Evolutionary conservation across 2,329 filamentous ascomycete genomes (phyloP), one percentile per base, ranked within the genome.

Genomic region (Cordyceps farinosa): DNA sequence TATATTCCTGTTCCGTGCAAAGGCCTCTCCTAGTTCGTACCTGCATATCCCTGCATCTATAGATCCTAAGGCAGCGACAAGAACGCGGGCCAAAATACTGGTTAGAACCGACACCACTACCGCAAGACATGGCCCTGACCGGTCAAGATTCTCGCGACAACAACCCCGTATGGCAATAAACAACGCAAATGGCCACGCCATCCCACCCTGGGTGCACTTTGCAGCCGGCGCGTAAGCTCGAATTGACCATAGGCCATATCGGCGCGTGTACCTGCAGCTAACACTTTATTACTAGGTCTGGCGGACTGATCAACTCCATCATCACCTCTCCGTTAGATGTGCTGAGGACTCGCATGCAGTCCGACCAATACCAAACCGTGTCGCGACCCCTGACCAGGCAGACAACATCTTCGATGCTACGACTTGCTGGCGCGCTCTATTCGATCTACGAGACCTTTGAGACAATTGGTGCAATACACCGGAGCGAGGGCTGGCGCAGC

Each of bases 361-460:
- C 91, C 71, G 92, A 96, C 72, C 96, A 96, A 74, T 97, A 97
- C 81, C 91, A 96, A 75, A 83, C 87, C 11, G 90, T 97, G 75
- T 83, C 96, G 52, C 83, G 84, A 17, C 83, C 86, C 9, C 85
- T 90, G 55, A 79, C 84, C 17, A 83, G 86, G 72, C 71, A 84
- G 77, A 67, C 85, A 71, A 71, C 82, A 76, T 69, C 80, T 75
- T 65, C 68, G 38, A 74, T 85, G 65, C 81, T 91, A 68, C 86
- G 87, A 54, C 84, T 91, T 5, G 74, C 87, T 15, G 86, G 87
- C 60, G 86, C 87, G 1, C 72, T 86, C 9, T 84, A 92, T 66
- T 93, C 97, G 76, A 85, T 97, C 64, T 81, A 82, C 59, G 94
- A 97, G 73, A 98, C 94, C 0, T 83, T 95, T 54, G 89, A 94